These are phyloP conservation scores for Ceratocystis colombiana DNA, from an alignment of 2,329 filamentous ascomycete genomes.

Conservation along the genomic window DNA sequence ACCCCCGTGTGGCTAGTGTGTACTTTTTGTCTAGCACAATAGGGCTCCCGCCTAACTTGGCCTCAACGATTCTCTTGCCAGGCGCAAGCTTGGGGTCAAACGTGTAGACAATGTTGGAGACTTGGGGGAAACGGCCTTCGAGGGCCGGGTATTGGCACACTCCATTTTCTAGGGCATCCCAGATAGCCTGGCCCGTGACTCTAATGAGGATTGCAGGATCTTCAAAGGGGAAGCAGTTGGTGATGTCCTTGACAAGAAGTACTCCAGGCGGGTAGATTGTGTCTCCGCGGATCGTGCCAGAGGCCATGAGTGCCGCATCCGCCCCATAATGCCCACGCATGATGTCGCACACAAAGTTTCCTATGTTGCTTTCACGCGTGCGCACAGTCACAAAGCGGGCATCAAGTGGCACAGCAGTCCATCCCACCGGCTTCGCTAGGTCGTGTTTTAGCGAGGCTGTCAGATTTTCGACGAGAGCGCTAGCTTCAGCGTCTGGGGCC, in stretches of 20 bases:
- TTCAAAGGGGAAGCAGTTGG: conserved; percentile 86
- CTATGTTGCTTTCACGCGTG: conserved; percentile 67
- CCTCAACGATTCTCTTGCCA: conserved; percentile 53
- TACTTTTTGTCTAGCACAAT: conserved; percentile 57
- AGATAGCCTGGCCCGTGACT: conserved; percentile 59
- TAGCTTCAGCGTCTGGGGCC: conserved; percentile 30
- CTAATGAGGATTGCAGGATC: conserved; percentile 74
- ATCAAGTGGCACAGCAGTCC: conserved; percentile 71
- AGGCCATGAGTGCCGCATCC: conserved; percentile 75
- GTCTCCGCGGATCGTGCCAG: conserved; percentile 77
- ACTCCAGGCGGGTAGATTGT: conserved; percentile 78
- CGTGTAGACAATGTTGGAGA: conserved; percentile 68
- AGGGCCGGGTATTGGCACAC: conserved; percentile 71
- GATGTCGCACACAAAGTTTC: conserved; percentile 84
- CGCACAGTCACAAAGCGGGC: conserved; percentile 77
- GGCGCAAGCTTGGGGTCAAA: conserved; percentile 55
- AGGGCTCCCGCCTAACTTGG: conserved; percentile 50
- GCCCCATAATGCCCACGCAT: conserved; percentile 75
- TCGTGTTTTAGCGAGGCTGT: conserved; percentile 65
- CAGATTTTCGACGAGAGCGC: conserved; percentile 39
- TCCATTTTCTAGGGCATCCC: conserved; percentile 74
- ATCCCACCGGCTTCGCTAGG: conserved; percentile 72
- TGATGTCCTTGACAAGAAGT: conserved; percentile 67
- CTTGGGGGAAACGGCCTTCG: conserved; percentile 72
- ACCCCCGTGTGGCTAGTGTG: conserved; percentile 67